Base-by-base conservation (phyloP, 2,329 filamentous ascomycete species). In the Claviceps sp. region DNA sequence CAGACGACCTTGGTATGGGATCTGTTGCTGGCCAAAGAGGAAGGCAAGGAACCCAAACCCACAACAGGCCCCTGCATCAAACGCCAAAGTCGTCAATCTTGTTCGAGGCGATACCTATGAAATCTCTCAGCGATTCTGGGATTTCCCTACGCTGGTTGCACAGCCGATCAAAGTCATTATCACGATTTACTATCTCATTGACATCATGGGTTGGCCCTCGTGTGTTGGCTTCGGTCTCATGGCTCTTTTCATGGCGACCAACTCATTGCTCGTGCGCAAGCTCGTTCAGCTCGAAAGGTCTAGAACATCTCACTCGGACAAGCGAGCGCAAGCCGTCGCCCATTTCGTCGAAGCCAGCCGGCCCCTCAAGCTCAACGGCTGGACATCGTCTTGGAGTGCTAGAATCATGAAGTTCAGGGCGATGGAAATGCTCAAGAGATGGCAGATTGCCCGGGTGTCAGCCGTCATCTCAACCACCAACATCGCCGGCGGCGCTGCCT, bases 41-140 rank as follows among this genome's bases (percentile, higher is more conserved):
- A 49, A 52, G 9, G 60, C 50, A 1, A 8, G n/a, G 5, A 22
- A 29, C 1, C 3, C 52, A 1, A 44, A 43, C 2, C 26, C 49
- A 0, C 51, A 80, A 3, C 67, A 64, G 42, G 62, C 61, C 51
- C 78, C 85, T 2, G 88, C 89, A 0, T 88, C 86, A 0, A 91
- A 90, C 68, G 89, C 89, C 7, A 95, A 95, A 62, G 93, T 95
- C 49, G 77, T 95, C 54, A 95, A 95, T 59, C 68, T 95, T 2
- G 86, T 95, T 73, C 82, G 88, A 47, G 82, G 78, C 53, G 87
- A 93, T 63, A 86, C 85, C 0, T 93, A 91, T 61, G 85, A 90
- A 62, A 80, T 91, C 40, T 79, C 87, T 2, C 87, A 91, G 60
- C 72, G 86, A 44, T 93, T 95, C 59, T 95, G 89, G 89, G 89